These are phyloP conservation scores for Haplographium delicatum DNA, from an alignment of 495 filamentous ascomycete genomes.

Conservation along the genomic window DNA sequence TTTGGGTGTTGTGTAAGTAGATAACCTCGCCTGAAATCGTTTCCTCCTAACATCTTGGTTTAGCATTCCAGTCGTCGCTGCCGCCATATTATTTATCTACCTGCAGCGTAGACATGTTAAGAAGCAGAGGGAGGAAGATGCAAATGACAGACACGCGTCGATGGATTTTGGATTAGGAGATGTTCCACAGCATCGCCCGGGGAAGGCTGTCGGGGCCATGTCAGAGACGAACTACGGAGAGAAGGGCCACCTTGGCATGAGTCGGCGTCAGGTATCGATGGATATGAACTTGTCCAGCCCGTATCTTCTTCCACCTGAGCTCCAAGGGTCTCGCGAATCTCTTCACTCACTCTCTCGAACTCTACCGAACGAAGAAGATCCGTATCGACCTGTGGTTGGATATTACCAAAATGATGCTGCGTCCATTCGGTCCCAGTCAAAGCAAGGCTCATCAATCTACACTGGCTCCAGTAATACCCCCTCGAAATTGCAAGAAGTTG, in stretches of 20 bases:
- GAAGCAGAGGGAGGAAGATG: slow-evolving; percentile 73
- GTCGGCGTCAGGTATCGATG: slow-evolving; percentile 71
- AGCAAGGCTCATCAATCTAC: slow-evolving; percentile 53
- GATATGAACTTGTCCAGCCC: slow-evolving; percentile 77
- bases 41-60: slow-evolving; percentile 8
- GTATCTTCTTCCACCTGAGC: slow-evolving; percentile 79
- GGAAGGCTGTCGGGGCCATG: slow-evolving; percentile 15
- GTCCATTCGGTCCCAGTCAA: slow-evolving; percentile 52
- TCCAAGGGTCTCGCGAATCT: slow-evolving; percentile 77
- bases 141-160: slow-evolving; percentile 81
- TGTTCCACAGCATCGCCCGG: slow-evolving; percentile 28
- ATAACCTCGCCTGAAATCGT: not conserved
- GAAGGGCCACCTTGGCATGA: slow-evolving; percentile 45
- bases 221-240: slow-evolving; percentile 42
- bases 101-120: slow-evolving; percentile 73
- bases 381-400: slow-evolving; percentile 68
- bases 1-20: slow-evolving; percentile 75
- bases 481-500: slow-evolving; percentile 20
- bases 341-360: slow-evolving; percentile 76
- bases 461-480: slow-evolving; percentile 42
- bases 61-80: slow-evolving; percentile 72
- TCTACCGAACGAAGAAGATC: slow-evolving; percentile 66
- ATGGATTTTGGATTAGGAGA: slow-evolving; percentile 86
- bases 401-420: slow-evolving; percentile 52
- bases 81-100: slow-evolving; percentile 62